Conservation (phyloP, 805 yeast species). For the Schizosaccharomyces octosporus region DNA sequence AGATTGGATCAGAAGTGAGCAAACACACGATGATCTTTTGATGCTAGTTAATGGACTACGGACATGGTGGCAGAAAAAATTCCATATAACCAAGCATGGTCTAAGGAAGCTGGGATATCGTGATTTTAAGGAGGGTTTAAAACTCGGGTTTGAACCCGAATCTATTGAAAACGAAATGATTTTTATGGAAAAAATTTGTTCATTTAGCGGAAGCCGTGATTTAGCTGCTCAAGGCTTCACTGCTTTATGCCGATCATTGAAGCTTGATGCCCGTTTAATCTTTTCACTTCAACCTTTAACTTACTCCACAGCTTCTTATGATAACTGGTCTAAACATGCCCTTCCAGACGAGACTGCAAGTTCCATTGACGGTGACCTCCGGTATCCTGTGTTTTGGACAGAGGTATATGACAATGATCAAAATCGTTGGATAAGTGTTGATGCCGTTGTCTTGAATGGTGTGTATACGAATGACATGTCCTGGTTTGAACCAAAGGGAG, state of each 20-base stretch:
- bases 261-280: conserved; percentile 47
- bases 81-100: conserved; percentile 22
- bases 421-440: conserved; percentile 63
- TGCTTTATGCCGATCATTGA: conserved; percentile 42
- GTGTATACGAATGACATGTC: conserved; percentile 38
- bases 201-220: conserved; percentile 42
- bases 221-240: conserved; percentile 73
- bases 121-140: background rate
- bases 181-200: conserved; percentile 19
- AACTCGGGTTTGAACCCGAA: conserved; percentile 13
- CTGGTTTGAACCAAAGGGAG: conserved; percentile 45
- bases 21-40: background rate
- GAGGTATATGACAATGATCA: conserved; percentile 72
- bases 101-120: conserved; percentile 14
- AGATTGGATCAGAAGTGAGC: background rate
- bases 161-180: conserved; percentile 18
- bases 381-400: conserved; percentile 67
- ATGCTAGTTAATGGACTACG: background rate
- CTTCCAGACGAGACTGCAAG: background rate
- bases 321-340: background rate
- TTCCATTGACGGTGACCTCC: conserved; percentile 8
- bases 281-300: conserved; percentile 67
- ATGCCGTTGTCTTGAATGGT: conserved; percentile 40
- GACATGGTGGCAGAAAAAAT: conserved; percentile 33
- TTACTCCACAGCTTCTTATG: background rate